Percentiles rank a stretch among this genome's conserved stretches.
Conservation (phyloP, 2,329 filamentous ascomycete species). For the Grosmannia huntii region DNA sequence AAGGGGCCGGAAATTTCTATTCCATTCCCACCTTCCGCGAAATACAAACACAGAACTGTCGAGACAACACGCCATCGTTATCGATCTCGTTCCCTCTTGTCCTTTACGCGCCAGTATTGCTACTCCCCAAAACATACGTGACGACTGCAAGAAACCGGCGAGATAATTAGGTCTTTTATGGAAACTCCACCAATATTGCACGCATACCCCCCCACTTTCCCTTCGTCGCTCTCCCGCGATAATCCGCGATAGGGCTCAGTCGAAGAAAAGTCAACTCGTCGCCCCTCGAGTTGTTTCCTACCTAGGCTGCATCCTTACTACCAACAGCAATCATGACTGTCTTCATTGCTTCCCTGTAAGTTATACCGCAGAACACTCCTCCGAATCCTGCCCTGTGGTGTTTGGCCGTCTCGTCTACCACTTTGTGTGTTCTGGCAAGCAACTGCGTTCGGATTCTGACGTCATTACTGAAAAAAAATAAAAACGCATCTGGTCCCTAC, state of each 20-base stretch:
- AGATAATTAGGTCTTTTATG: background rate
- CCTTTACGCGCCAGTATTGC: background rate
- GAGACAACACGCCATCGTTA: background rate
- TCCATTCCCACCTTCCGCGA: background rate
- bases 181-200: background rate
- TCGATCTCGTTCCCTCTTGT: background rate
- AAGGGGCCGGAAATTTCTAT: background rate
- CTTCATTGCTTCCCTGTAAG: conserved; percentile 33
- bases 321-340: conserved; percentile 14
- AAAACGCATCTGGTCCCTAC: background rate
- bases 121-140: background rate
- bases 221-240: conserved; percentile 20
- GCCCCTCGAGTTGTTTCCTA: background rate
- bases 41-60: background rate
- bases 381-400: background rate
- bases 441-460: conserved; percentile 3
- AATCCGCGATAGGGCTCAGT: conserved; percentile 2
- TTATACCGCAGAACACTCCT: conserved; percentile 2
- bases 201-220: background rate
- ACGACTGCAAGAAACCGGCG: background rate
- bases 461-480: conserved; percentile 3
- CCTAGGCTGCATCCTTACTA: background rate
- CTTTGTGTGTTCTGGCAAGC: background rate
- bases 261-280: background rate
- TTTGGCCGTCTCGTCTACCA: background rate